These are phyloP conservation scores for Gastrolobium bilobum DNA, from an alignment of 306 rosid genomes.

Conservation along the genomic window DNA sequence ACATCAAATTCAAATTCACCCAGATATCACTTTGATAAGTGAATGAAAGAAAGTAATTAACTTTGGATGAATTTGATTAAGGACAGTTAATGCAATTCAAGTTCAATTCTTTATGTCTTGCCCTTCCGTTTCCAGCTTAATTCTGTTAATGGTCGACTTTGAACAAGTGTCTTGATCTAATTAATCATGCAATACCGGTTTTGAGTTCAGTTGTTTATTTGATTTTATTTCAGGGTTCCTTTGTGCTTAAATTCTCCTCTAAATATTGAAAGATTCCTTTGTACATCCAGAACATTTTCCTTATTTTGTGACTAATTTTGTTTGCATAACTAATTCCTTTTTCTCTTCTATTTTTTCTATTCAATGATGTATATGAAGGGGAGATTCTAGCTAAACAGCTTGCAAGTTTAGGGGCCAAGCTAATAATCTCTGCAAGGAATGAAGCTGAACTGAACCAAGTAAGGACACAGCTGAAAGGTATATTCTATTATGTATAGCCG, in stretches of 20 bases:
- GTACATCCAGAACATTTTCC: slow-evolving; percentile 23
- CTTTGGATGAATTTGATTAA: slow-evolving; percentile 2
- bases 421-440: slow-evolving; percentile 88
- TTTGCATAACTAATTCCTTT: slow-evolving; percentile 6
- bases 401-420: slow-evolving; percentile 90
- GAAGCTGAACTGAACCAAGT: slow-evolving; percentile 87
- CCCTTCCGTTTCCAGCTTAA: slow-evolving; percentile 2
- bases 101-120: background rate
- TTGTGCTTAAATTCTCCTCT: slow-evolving; percentile 1
- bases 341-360: background rate
- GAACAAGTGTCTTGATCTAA: background rate
- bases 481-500: slow-evolving; percentile 39
- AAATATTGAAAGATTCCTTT: background rate
- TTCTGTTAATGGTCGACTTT: background rate
- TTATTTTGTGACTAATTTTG: slow-evolving; percentile 32
- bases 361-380: slow-evolving; percentile 59
- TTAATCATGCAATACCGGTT: slow-evolving; percentile 19
- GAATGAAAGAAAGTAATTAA: slow-evolving; percentile 8
- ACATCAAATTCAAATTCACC: background rate
- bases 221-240: slow-evolving; percentile 21
- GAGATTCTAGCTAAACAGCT: slow-evolving; percentile 90
- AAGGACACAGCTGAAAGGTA: slow-evolving; percentile 77
- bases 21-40: slow-evolving; percentile 1
- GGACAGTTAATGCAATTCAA: background rate
- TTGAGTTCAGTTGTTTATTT: slow-evolving; percentile 1